Evolutionary conservation across 2,329 filamentous ascomycete genomes (phyloP), one percentile per base, ranked within the genome.

Genomic region (Penicillium digitatum): DNA sequence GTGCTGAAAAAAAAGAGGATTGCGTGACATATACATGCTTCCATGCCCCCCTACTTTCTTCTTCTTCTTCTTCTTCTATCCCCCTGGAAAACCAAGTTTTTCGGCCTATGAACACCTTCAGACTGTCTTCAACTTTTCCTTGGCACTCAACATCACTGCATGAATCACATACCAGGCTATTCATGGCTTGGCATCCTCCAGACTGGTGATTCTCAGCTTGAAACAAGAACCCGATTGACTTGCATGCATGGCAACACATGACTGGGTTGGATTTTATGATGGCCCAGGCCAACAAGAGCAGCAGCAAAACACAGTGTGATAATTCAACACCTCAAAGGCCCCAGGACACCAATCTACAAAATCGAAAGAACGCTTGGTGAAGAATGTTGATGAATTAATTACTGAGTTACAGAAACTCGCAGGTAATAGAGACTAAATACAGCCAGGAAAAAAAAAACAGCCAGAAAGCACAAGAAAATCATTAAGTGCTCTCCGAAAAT

Each of bases 361-460:
- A 24, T 22, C 12, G 31, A 29, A 44, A 9, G 12, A 1, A 31
- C 24, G 29, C 12, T 9, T 35, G n/a, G 18, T 26, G 40, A 56
- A 48, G 8, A 45, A 52, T 27, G 42, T 46, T 27, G 31, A 55
- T 52, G 44, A 42, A 57, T 59, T 59, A 54, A 59, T 51, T 58
- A 56, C 32, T 32, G 42, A 50, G 43, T 45, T 22, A 34, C 11
- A 34, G 20, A 45, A 46, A 57, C 52, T 54, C 39, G 39, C 47
- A 58, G 49, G 31, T 52, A 53, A 59, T 45, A 22, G 38, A 50
- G 45, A 59, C 48, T 57, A 57, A 40, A 42, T 57, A 59, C 57
- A 56, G 38, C 54, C 54, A 54, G 54, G 54, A 54, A 59, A 56
- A 29, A 20, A 24, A 35, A 24, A 16, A n/a, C 3, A n/a, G n/a